Conservation (phyloP, 2,329 filamentous ascomycete species). For the Diplocarpon mali region DNA sequence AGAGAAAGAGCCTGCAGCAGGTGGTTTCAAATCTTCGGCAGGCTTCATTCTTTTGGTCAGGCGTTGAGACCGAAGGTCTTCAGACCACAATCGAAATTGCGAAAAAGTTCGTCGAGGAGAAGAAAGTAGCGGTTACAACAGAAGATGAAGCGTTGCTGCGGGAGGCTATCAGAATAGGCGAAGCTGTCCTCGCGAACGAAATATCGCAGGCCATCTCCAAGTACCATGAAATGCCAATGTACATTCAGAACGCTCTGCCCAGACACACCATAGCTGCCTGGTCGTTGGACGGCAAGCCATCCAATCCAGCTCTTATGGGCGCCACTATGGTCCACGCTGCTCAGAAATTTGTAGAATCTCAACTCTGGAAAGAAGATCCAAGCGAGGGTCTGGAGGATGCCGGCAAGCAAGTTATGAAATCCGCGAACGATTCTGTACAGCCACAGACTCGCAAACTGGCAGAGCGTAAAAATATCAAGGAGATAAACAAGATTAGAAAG, state of each 20-base stretch:
- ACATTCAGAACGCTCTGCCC: slow-evolving; percentile 53
- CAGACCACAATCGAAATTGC: slow-evolving; percentile 53
- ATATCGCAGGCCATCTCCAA: slow-evolving; percentile 57
- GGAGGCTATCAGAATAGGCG: slow-evolving; percentile 55
- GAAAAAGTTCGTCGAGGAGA: slow-evolving; percentile 53
- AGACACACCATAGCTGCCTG: slow-evolving; percentile 48
- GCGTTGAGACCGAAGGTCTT: slow-evolving; percentile 56
- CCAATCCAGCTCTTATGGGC: slow-evolving; percentile 42
- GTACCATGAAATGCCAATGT: slow-evolving; percentile 70
- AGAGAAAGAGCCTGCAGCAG: slow-evolving; percentile 52
- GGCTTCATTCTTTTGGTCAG: slow-evolving; percentile 74
- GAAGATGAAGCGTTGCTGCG: slow-evolving; percentile 51
- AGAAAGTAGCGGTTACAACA: slow-evolving; percentile 43
- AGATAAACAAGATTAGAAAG: slow-evolving; percentile 6
- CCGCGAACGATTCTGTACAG: not conserved
- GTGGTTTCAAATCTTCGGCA: slow-evolving; percentile 72
- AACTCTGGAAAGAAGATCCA: slow-evolving; percentile 14
- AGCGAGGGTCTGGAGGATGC: slow-evolving; percentile 11
- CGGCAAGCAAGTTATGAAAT: slow-evolving; percentile 19
- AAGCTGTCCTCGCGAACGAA: slow-evolving; percentile 44
- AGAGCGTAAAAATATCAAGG: slow-evolving; percentile 2
- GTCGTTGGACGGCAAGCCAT: slow-evolving; percentile 46
- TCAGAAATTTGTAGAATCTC: slow-evolving; percentile 40
- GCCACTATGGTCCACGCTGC: slow-evolving; percentile 39
- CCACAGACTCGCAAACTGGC: not conserved